Base-by-base conservation (phyloP, 2,329 filamentous ascomycete species). In the Passalora sequoiae region DNA sequence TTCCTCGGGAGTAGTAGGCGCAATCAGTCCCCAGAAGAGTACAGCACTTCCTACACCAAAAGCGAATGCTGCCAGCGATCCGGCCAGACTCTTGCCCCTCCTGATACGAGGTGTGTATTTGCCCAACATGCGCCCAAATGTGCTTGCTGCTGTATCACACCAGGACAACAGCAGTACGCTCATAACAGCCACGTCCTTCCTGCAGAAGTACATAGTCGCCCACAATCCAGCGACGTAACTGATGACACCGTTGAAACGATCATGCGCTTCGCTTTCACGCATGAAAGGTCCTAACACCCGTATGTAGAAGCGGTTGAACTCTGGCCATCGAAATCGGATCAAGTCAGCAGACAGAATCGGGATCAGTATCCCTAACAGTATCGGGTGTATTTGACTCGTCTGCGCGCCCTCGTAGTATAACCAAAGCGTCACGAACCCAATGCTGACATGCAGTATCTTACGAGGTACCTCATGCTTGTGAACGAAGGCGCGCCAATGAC, bases 121-220 rank as follows among this genome's bases (percentile, higher is more conserved):
- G 30, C 92, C 92, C 69, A 86, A 97, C 10, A 91, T 72, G 42
- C 92, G 80, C 40, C 92, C 92, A 61, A 98, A 89, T 0, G 92
- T 98, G 62, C 85, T 92, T 38, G 92, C 92, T 25, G 92, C 92
- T 1, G 92, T 97, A 65, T 98, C 92, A 68, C 92, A 98, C 92
- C 92, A 98, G 61, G 86, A 94, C 17, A 98, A 78, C 29, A 98
- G 77, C 58, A 98, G 73, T 31, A 97, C 84, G 49, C 85, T 83
- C 73, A 97, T 84, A 37, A 94, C 84, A 6, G 84, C 89, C 17
- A 98, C 78, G 59, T 98, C 92, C 69, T 97, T 98, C 51, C 89
- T 88, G 65, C 94, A 88, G 64, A 87, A 88, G 55, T 80, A 80
- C 54, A 97, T 78, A 12, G 91, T 88, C 22, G 82, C 75, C 81